Evolutionary conservation across 805 yeast species (phyloP), one percentile per base, ranked within the genome.

Genomic region (Kodamaea neixiangensis): DNA sequence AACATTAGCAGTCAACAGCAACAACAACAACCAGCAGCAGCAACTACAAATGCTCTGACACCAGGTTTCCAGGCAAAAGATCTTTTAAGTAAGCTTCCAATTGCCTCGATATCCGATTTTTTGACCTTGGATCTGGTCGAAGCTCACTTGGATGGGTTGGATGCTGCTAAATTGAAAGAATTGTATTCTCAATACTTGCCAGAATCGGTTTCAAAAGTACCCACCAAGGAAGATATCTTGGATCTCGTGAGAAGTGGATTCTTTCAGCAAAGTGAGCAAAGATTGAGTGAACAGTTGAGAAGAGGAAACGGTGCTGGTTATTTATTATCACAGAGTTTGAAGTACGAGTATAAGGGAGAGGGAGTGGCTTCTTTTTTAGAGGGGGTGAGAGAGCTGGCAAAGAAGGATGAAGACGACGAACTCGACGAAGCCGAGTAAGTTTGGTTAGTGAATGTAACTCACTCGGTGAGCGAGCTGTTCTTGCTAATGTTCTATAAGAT

Each of bases 311-410:
- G 80, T 9, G 78, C 80, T 10, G 82, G 85, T 5, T 70, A 66
- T 52, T 55, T 81, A 39, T 71, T 83, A 37, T 67, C 86, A 29
- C 72, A 69, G 49, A 72, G 79, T 37, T 68, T 81, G 39, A 78
- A 76, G n/a, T 69, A 69, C 56, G 74, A 68, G 5, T 82, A 82
- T 55, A 47, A 62, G 7, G 86, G 85, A 7, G 86, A 82, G 60
- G 86, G 86, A 1, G 64, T 81, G 33, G 77, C 71, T 34, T 76
- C 76, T 11, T 81, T 80, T 52, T 61, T 82, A 54, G 57, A 61
- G 14, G 81, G 80, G 3, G 61, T 76, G 9, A 66, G 80, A 48
- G 59, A 64, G 46, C 38, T 58, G 49, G 60, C 58, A 41, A 55
- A 58, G 35, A 59, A 29, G n/a, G 44, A 11, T 20, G 34, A 41